A percentile compares a stretch with the other conserved stretches of the same genome.
phyloP scores from a whole-genome alignment of 2,329 filamentous ascomycete species.

The Neoscytalidium dimidiatum region DNA sequence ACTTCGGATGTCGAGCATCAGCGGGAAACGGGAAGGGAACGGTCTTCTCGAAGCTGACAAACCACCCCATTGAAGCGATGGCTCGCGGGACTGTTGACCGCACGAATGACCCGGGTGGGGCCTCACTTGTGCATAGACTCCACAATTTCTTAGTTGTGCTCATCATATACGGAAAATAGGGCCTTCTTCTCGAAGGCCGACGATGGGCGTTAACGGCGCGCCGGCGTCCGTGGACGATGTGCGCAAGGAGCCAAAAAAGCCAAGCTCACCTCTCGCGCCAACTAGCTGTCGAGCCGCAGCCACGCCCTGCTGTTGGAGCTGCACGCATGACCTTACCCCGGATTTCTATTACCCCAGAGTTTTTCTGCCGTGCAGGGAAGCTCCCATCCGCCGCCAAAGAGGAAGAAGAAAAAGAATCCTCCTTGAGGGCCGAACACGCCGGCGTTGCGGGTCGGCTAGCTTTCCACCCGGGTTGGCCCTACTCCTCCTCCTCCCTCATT shows the following conservation, averaged over 20 bases:
- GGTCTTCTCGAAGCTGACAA: background rate
- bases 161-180: background rate
- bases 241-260: background rate
- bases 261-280: background rate
- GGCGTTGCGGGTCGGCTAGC: slow-evolving; percentile 1
- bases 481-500: background rate
- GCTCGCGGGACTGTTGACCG: background rate
- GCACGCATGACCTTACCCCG: slow-evolving; percentile 12
- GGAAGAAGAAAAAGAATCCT: background rate
- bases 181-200: slow-evolving; percentile 5
- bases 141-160: background rate
- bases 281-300: background rate
- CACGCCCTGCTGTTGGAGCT: background rate
- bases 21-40: background rate
- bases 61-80: background rate
- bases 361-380: background rate
- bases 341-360: slow-evolving; percentile 18
- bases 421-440: background rate
- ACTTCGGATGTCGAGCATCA: background rate
- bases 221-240: slow-evolving; percentile 11
- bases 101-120: background rate
- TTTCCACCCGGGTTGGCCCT: background rate
- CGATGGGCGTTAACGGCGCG: slow-evolving; percentile 4
- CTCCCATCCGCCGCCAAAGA: background rate
- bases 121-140: background rate